Conservation (phyloP, 164 flowering plant species). For the Santalum album region DNA sequence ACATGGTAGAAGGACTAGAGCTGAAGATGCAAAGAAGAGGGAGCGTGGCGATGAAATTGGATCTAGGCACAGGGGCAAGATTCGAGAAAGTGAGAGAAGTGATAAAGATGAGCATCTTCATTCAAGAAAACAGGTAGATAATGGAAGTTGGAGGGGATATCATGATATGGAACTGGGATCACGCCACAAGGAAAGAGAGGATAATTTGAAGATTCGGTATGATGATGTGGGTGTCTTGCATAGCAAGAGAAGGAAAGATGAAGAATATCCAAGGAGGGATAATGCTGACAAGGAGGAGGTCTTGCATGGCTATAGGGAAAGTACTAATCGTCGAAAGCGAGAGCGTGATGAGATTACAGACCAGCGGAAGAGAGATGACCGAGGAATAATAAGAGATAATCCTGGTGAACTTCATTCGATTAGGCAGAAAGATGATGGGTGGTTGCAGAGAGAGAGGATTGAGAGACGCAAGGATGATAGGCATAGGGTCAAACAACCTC, state of each 20-base stretch:
- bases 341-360: constrained; percentile 72
- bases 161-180: constrained; percentile 51
- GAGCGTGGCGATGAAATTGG: constrained; percentile 57
- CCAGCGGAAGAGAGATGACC: constrained; percentile 55
- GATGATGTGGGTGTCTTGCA: constrained; percentile 50
- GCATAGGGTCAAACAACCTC: constrained; percentile 49
- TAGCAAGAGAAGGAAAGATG: constrained; percentile 77
- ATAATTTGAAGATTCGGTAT: constrained; percentile 33
- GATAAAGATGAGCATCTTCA: constrained; percentile 60
- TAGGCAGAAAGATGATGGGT: constrained; percentile 62
- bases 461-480: no score
- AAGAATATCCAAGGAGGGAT: constrained; percentile 53
- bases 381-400: constrained; percentile 44
- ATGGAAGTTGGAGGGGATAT: constrained; percentile 55
- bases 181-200: constrained; percentile 67
- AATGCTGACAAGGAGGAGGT: constrained; percentile 54
- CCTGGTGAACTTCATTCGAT: constrained; percentile 47
- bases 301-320: constrained; percentile 48
- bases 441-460: constrained; percentile 53
- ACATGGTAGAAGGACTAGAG: constrained; percentile 46
- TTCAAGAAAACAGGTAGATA: constrained; percentile 55
- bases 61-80: constrained; percentile 50
- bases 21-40: constrained; percentile 57
- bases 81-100: constrained; percentile 55
- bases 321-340: constrained; percentile 50